Base-by-base conservation (phyloP, 2,329 filamentous ascomycete species). In the Magnaporthales sp. region DNA sequence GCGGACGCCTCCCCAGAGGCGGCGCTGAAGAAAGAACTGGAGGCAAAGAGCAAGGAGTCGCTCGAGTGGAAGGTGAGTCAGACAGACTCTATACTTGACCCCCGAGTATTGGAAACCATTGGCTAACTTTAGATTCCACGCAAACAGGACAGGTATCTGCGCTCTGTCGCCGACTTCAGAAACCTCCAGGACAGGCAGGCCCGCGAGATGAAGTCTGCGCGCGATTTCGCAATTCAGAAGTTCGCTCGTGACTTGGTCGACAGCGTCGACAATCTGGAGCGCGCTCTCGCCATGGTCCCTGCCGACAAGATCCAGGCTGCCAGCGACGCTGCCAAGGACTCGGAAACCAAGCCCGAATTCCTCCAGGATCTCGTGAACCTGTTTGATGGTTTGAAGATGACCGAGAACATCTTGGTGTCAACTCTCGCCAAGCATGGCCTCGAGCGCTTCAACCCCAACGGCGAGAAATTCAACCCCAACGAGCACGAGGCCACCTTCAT, bases 401-500 rank as follows among this genome's bases (percentile, higher is more conserved):
- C 94, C 31, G 92, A 98, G 80, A 83, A 78, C 68, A 93, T 97
- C 74, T 83, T 99, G 74, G 89, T 97, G 83, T 84, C 84, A 75
- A 96, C 94, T 22, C 84, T 99, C 70, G 89, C 91, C 82, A 97
- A 96, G 84, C 95, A 99, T 79, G 95, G 95, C 67, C 83, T 99
- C 69, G 91, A 96, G 83, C 85, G 93, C 72, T 92, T 97, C 77
- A 88, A 93, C 76, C 94, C 95, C 22, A 81, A 87, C 70, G 85
- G 88, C 72, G 90, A 95, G 77, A 93, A 92, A 80, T 99, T 99
- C 83, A 90, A 99, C 81, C 93, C 95, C 71, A 97, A 97, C 79
- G 85, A 91, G 79, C 95, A 98, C 78, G 95, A 99, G 84, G 95
- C 95, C 51, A 95, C 92, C 26, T 98, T 98, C 81, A 93, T 96